Conservation (phyloP, 495 filamentous ascomycete species). For the Sordaria brevicollis region DNA sequence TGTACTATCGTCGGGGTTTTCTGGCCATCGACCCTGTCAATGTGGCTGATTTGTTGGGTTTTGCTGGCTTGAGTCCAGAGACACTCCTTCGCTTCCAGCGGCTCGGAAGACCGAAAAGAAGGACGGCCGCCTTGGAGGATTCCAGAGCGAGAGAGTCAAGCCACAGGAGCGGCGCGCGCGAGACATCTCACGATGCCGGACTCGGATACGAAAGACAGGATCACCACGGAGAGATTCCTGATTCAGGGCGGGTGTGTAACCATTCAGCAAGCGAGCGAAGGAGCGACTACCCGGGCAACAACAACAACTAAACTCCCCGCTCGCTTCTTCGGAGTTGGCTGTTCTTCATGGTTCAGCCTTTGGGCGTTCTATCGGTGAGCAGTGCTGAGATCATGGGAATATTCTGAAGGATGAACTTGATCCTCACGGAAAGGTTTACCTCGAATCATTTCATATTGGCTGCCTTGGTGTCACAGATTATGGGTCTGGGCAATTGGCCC, state of each 20-base stretch:
- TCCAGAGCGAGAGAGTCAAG: not conserved
- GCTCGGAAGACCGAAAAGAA: not conserved
- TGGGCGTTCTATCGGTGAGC: not conserved
- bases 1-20: not conserved
- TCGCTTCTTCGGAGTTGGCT: not conserved
- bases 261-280: not conserved
- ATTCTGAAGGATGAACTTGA: not conserved
- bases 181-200: not conserved
- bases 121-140: not conserved
- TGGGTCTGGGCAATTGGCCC: not conserved
- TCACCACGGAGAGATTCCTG: not conserved
- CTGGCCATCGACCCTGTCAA: not conserved
- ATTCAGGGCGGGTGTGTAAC: not conserved
- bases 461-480: not conserved
- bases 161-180: not conserved
- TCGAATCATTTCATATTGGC: not conserved
- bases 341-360: not conserved
- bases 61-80: not conserved
- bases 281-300: not conserved
- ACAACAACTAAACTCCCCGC: not conserved
- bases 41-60: not conserved
- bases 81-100: not conserved
- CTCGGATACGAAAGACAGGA: not conserved
- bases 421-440: not conserved
- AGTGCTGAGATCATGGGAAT: not conserved